Evolutionary conservation across 73 alveolate species (phyloP), one percentile per base, ranked within the genome.

Genomic region (Tetrahymena elliotti): DNA sequence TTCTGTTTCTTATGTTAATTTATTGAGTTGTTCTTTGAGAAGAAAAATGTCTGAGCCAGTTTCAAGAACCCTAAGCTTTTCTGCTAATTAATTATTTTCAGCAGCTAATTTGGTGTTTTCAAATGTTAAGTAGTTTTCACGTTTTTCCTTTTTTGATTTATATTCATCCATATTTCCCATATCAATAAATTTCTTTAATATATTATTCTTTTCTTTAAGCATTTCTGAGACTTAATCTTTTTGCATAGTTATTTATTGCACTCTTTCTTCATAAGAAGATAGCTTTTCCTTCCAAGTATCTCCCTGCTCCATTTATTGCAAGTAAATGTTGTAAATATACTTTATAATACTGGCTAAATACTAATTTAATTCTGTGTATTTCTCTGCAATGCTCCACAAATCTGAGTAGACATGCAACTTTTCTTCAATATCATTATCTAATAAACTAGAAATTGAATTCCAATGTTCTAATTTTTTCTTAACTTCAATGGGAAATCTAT

Each of bases 11-110:
- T 93, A 37, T 3, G 84, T 93, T 27, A 93, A 22, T 6, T 93
- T 83, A 6, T n/a, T 40, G 0, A 93, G 38, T 9, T 93, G 31
- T 41, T 93, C 84, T 41, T 93, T 93, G 37, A 93, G 39, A 0
- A 38, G 38, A 24, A 37, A 54, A 27, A 93, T 83, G 9, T 93
- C 95, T 27, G 84, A 37, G 88, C 95, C 84, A 7, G 84, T 93
- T 47, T 93, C 95, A 31, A 93, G 95, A n/a, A 52, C 39, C 52
- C 95, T 93, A 33, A 93, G n/a, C 41, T 93, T 93, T 20, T 54
- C 84, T 22, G 95, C 95, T 93, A 93, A 27, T 15, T 41, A 33
- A 41, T 40, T 20, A 6, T 52, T 54, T 40, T 36, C 88, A 24
- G 40, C 84, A 10, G 83, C 83, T 38, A 93, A 93, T 93, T 93